Conservation (phyloP, 2,329 filamentous ascomycete species). For the Pezicula rhizophila region DNA sequence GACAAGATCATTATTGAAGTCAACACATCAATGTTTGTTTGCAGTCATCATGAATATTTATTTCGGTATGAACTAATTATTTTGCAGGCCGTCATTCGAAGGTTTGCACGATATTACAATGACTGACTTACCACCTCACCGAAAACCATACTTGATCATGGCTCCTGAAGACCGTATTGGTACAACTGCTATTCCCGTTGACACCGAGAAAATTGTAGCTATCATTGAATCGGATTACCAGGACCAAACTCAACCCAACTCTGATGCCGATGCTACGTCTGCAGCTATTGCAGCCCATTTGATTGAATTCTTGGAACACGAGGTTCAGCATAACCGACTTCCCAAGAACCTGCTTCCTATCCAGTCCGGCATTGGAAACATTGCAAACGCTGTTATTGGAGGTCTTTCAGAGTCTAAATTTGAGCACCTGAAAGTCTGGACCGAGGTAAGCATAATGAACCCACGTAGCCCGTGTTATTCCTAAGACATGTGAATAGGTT, state of each 20-base stretch:
- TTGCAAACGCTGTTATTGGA: constrained; percentile 85
- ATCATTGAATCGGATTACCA: constrained; percentile 81
- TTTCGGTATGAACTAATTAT: no score
- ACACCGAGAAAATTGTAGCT: constrained; percentile 78
- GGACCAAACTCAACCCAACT: constrained; percentile 65
- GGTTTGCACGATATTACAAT: constrained; percentile 88
- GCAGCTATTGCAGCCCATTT: constrained; percentile 70
- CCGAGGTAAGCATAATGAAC: constrained; percentile 43
- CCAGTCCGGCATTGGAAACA: constrained; percentile 87
- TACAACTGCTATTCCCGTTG: constrained; percentile 73
- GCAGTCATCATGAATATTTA: no score
- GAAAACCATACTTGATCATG: constrained; percentile 85
- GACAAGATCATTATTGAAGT: constrained; percentile 93
- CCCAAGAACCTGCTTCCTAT: constrained; percentile 72
- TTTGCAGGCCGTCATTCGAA: constrained; percentile 61
- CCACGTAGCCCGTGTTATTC: background rate
- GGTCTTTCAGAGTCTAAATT: constrained; percentile 78
- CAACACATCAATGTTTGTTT: constrained; percentile 61
- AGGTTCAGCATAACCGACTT: constrained; percentile 71
- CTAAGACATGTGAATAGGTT: constrained; percentile 36
- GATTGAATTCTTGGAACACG: constrained; percentile 82
- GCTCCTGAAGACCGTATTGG: constrained; percentile 81
- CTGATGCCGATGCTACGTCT: constrained; percentile 68
- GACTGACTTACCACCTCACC: constrained; percentile 72
- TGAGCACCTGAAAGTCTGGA: constrained; percentile 86